phyloP scores from a whole-genome alignment of 768 basidiomycete genomes.

The Kwoniella shandongensis region DNA sequence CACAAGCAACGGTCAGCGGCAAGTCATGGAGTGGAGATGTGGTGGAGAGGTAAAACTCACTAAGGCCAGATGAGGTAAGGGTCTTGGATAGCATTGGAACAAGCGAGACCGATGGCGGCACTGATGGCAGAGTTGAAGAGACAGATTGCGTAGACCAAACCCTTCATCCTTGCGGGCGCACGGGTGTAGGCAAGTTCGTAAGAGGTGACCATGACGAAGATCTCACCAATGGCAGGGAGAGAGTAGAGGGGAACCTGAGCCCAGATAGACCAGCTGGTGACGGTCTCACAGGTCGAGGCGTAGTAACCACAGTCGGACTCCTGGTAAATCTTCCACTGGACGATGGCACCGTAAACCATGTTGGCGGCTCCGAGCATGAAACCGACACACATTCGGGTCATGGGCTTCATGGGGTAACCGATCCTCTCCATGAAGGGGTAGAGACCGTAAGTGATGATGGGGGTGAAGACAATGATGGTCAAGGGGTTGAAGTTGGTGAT shows the following conservation, averaged over 20 bases:
- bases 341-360: slow-evolving; percentile 49
- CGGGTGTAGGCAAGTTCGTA: slow-evolving; percentile 54
- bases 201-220: slow-evolving; percentile 51
- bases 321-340: slow-evolving; percentile 51
- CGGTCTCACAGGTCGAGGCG: slow-evolving; percentile 44
- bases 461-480: slow-evolving; percentile 44
- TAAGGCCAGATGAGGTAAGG: slow-evolving; percentile 51
- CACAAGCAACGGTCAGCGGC: background rate
- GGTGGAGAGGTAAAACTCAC: no score
- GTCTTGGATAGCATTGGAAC: slow-evolving; percentile 46
- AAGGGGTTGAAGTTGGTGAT: slow-evolving; percentile 53
- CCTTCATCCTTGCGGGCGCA: slow-evolving; percentile 52
- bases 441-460: slow-evolving; percentile 47
- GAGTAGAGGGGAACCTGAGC: slow-evolving; percentile 45
- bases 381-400: slow-evolving; percentile 42
- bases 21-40: background rate
- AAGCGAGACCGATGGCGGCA: slow-evolving; percentile 45
- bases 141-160: slow-evolving; percentile 49
- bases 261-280: slow-evolving; percentile 42
- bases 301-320: slow-evolving; percentile 49
- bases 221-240: slow-evolving; percentile 41
- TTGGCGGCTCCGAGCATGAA: slow-evolving; percentile 31
- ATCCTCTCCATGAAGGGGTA: slow-evolving; percentile 42
- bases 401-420: slow-evolving; percentile 44
- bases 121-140: slow-evolving; percentile 50